Conservation (phyloP, 176 grass and related monocot species). For the Ensete glaucum region DNA sequence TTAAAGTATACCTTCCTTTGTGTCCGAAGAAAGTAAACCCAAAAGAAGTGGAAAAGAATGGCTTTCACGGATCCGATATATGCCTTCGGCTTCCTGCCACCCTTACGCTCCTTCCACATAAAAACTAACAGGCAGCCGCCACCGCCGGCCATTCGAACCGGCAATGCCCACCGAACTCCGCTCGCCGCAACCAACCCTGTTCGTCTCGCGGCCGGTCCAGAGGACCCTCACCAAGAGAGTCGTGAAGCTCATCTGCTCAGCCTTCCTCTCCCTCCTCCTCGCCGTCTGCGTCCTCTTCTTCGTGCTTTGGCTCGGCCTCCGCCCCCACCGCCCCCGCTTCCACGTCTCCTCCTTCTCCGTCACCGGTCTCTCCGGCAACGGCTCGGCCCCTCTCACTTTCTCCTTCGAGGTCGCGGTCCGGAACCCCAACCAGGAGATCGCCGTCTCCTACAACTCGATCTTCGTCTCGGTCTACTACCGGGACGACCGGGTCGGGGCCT, state of each 20-base stretch:
- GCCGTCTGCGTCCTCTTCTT: constrained; percentile 52
- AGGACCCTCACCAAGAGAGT: constrained; percentile 24
- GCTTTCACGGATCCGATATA: not conserved
- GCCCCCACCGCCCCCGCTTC: constrained; percentile 81
- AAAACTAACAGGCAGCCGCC: too few relatives aligned
- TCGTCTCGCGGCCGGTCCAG: not conserved
- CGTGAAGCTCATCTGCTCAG: constrained; percentile 56
- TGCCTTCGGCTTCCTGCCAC: not conserved
- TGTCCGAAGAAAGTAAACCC: not conserved
- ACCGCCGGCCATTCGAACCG: not conserved
- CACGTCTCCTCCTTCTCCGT: constrained; percentile 47
- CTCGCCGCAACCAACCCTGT: not conserved
- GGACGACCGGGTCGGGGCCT: constrained; percentile 28
- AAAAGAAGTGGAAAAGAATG: not conserved
- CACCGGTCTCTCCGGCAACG: constrained; percentile 28
- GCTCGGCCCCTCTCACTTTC: constrained; percentile 3
- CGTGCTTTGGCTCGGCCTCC: constrained; percentile 58
- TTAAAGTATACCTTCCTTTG: not conserved
- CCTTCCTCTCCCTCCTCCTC: constrained; percentile 46
- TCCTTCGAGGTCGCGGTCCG: constrained; percentile 36
- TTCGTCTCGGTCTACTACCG: constrained; percentile 44
- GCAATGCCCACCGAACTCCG: not conserved
- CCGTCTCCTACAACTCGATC: constrained; percentile 51
- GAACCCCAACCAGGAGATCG: constrained; percentile 63
- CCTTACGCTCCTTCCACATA: not conserved